Percentiles rank a stretch among this genome's conserved stretches.
phyloP scores from a whole-genome alignment of 331 rosid genomes.

The Malus hybrid region DNA sequence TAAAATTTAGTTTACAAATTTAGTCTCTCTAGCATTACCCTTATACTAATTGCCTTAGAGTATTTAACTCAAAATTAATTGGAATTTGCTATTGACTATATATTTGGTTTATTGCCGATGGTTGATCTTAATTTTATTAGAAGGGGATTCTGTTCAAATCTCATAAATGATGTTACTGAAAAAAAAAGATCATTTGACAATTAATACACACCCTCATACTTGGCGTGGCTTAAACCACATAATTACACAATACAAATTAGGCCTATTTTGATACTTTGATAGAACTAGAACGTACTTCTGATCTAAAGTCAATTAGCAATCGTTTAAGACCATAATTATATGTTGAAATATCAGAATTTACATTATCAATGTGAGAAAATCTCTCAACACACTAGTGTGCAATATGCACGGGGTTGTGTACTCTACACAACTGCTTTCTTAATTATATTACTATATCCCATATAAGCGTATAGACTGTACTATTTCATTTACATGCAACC shows the following conservation, averaged over 20 bases:
- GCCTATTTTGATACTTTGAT: background rate
- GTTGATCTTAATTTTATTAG: too few species aligned
- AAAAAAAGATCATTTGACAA: too few species aligned
- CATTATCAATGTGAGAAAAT: background rate
- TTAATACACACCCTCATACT: background rate
- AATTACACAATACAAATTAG: background rate
- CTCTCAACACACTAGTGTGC: conserved; percentile 11
- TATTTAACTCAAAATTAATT: background rate
- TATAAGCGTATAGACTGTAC: conserved; percentile 24
- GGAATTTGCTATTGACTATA: background rate
- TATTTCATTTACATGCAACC: conserved; percentile 8
- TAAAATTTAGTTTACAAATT: too few species aligned
- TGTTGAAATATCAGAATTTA: background rate
- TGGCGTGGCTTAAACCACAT: background rate
- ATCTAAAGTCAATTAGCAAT: background rate
- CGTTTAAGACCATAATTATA: background rate
- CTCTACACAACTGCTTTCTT: conserved; percentile 1
- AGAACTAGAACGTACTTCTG: background rate
- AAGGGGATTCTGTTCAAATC: too few species aligned
- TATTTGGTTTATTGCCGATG: background rate
- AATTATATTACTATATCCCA: background rate
- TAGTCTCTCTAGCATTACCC: too few species aligned
- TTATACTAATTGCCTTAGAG: background rate
- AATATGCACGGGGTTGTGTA: conserved; percentile 26
- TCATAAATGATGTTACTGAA: too few species aligned